Evolutionary conservation across 2,329 filamentous ascomycete species (phyloP).

Genomic region (Aspergillus amoenus): DNA sequence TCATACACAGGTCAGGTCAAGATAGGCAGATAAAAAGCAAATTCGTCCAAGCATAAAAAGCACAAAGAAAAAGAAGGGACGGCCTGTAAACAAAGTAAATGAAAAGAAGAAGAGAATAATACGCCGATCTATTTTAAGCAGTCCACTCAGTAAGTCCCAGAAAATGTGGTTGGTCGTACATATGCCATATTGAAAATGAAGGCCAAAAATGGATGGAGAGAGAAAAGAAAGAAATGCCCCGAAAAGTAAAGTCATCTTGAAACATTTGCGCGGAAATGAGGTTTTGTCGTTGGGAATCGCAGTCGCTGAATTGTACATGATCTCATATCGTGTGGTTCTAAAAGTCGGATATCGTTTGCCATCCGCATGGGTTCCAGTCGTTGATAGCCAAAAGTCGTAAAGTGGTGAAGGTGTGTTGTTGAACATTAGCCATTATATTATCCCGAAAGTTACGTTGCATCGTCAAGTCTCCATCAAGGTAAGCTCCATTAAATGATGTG

Average conservation of each 20-base stretch:
- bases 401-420: slow-evolving; percentile 10
- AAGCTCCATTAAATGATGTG: neutral
- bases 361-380: slow-evolving; percentile 20
- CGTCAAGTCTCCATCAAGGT: slow-evolving; percentile 15
- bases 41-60: slow-evolving; percentile 12
- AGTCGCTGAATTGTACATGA: slow-evolving; percentile 23
- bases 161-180: slow-evolving; percentile 21
- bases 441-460: slow-evolving; percentile 16
- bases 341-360: slow-evolving; percentile 13
- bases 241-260: slow-evolving; percentile 7
- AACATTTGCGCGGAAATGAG: slow-evolving; percentile 12
- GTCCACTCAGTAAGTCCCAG: slow-evolving; percentile 7
- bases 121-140: slow-evolving; percentile 13
- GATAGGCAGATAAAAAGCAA: slow-evolving; percentile 2
- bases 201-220: neutral
- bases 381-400: slow-evolving; percentile 22
- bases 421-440: slow-evolving; percentile 17
- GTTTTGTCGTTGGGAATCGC: slow-evolving; percentile 6
- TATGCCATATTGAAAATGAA: slow-evolving; percentile 9
- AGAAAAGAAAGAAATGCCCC: slow-evolving; percentile 8
- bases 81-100: slow-evolving; percentile 21
- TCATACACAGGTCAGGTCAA: slow-evolving; percentile 14
- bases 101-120: slow-evolving; percentile 8
- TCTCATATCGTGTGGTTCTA: slow-evolving; percentile 20
- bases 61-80: slow-evolving; percentile 19